Conservation (phyloP, 768 basidiomycete species). For the Tylopilus sp. region DNA sequence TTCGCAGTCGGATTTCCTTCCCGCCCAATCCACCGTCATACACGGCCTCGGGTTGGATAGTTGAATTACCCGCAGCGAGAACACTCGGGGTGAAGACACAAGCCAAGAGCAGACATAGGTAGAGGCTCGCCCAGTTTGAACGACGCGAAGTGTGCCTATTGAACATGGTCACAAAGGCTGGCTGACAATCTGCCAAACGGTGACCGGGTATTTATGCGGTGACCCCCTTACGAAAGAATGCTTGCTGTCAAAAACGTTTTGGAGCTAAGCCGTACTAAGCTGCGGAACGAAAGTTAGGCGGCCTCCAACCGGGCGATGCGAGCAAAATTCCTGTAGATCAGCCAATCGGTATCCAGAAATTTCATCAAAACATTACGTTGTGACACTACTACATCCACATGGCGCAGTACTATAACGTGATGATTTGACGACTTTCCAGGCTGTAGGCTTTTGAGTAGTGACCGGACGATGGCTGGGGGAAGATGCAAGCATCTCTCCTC, state of each 20-base stretch:
- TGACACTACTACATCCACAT: too few relatives aligned
- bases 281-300: too few relatives aligned
- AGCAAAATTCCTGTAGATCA: too few relatives aligned
- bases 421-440: too few relatives aligned
- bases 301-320: too few relatives aligned
- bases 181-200: too few relatives aligned
- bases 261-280: not conserved
- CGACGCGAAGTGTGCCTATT: not conserved
- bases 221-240: not conserved
- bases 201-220: not conserved
- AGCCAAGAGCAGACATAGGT: not conserved
- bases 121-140: not conserved
- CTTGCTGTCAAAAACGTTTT: not conserved
- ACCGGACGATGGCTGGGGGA: too few relatives aligned
- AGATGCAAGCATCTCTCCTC: too few relatives aligned
- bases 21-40: slow-evolving; percentile 42
- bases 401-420: too few relatives aligned
- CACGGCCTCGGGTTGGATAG: slow-evolving; percentile 22
- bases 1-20: slow-evolving; percentile 39
- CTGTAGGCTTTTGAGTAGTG: too few relatives aligned
- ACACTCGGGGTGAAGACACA: slow-evolving; percentile 4
- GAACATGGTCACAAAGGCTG: not conserved
- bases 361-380: too few relatives aligned
- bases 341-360: too few relatives aligned
- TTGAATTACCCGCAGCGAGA: not conserved